Base-by-base conservation (phyloP, 495 filamentous ascomycete species). In the Aspergillus homomorphus region DNA sequence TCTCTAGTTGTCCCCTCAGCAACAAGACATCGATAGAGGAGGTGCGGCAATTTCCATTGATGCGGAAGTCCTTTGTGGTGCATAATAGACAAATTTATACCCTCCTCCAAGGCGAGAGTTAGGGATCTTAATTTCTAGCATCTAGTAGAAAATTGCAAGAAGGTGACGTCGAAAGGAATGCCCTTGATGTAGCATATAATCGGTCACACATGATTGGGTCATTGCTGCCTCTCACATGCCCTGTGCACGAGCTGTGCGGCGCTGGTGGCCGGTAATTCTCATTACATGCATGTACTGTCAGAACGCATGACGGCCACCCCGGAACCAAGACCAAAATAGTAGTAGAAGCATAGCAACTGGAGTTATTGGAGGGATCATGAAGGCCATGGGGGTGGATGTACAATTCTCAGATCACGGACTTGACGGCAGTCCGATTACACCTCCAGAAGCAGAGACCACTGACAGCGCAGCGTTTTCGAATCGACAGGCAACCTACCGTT, bases 111-210 rank as follows among this genome's bases (percentile, higher is more conserved):
- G 22, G 18, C 18, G 22, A 46, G 45, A n/a, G n/a, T n/a, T 48
- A 9, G 4, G n/a, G 9, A 22, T 4, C 12, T 22, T 9, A 16
- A 48, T 48, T n/a, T 7, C 20, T 22, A 48, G 18, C 20, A 22
- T 23, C 45, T 23, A 23, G 8, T 48, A 15, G 19, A 22, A 18
- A 4, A 22, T 21, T 21, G 20, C n/a, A 23, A 21, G 5, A 22
- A 18, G 19, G 48, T 51, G 48, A 51, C 48, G 48, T 51, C 48
- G 48, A 51, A 9, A 28, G n/a, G 48, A 51, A 19, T 30, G 23
- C 30, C 50, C 50, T 61, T 61, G 54, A 61, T 61, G 58, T 64
- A 53, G 54, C 45, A 56, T 54, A 60, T 65, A 65, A 65, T 65
- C 56, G 51, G 16, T 30, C 16, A 26, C 53, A 14, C 41, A 23